Evolutionary conservation across 2,329 filamentous ascomycete species (phyloP).

Genomic region (Microdochium nivale): DNA sequence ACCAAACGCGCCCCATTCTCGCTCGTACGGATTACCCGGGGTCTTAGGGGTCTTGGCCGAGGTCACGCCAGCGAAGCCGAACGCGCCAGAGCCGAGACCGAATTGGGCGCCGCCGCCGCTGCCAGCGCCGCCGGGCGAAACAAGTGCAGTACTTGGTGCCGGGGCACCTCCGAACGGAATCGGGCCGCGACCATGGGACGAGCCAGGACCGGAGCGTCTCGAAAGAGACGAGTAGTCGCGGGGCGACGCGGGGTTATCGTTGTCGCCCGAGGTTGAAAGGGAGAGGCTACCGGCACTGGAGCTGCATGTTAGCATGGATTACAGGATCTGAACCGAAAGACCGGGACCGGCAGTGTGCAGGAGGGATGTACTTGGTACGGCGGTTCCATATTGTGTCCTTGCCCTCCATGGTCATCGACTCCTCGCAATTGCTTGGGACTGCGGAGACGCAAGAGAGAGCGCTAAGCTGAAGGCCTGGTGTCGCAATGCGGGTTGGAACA

Average conservation of each 20-base stretch:
- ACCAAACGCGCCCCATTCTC: slow-evolving; percentile 46
- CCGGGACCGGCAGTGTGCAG: slow-evolving; percentile 4
- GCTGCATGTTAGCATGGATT: slow-evolving; percentile 8
- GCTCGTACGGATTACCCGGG: slow-evolving; percentile 71
- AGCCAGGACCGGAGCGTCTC: slow-evolving; percentile 56
- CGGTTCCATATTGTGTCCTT: slow-evolving; percentile 59
- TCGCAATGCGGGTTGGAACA: not conserved
- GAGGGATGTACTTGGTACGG: slow-evolving; percentile 63
- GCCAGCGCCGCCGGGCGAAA: slow-evolving; percentile 68
- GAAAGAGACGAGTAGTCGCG: slow-evolving; percentile 36
- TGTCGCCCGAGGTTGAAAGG: slow-evolving; percentile 58
- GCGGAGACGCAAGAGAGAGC: not conserved
- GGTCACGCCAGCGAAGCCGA: slow-evolving; percentile 83
- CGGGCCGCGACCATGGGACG: slow-evolving; percentile 56
- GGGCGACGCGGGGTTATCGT: slow-evolving; percentile 40
- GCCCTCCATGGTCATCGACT: slow-evolving; percentile 41
- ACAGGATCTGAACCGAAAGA: slow-evolving; percentile 5
- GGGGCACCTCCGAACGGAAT: slow-evolving; percentile 71
- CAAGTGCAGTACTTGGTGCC: slow-evolving; percentile 58
- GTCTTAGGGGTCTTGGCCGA: slow-evolving; percentile 73
- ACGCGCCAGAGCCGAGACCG: slow-evolving; percentile 87
- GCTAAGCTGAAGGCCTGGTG: not conserved
- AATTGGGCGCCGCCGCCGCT: slow-evolving; percentile 84
- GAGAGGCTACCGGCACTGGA: slow-evolving; percentile 80
- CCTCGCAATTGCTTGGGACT: not conserved